Evolutionary conservation across 768 basidiomycete species (phyloP).

Genomic region (Calocybe indica): DNA sequence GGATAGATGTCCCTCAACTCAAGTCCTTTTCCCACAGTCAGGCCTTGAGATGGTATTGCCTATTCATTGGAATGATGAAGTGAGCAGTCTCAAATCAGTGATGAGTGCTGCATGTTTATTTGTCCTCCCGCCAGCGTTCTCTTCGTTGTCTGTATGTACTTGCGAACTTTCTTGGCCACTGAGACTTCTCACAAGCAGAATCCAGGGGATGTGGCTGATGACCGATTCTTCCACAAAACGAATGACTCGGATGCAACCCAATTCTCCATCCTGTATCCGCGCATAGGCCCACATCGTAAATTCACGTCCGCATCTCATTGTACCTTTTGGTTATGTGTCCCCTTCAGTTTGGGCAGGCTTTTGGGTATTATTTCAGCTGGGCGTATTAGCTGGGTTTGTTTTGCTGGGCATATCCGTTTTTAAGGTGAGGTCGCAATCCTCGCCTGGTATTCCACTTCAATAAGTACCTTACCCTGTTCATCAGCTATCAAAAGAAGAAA

Average conservation of each 20-base stretch:
- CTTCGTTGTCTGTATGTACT: conserved; percentile 76
- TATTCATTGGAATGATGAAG: conserved; percentile 86
- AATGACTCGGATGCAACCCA: conserved; percentile 94
- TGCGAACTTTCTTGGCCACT: background rate
- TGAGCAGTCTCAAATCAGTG: conserved; percentile 24
- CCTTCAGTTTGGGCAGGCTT: conserved; percentile 73
- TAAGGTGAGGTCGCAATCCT: conserved; percentile 44
- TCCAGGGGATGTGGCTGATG: conserved; percentile 89
- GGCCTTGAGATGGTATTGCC: conserved; percentile 78
- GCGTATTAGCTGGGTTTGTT: conserved; percentile 69
- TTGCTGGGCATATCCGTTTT: conserved; percentile 80
- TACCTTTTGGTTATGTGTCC: background rate
- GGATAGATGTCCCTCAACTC: background rate
- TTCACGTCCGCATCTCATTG: background rate
- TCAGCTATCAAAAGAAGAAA: conserved; percentile 49
- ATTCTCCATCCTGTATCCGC: conserved; percentile 70
- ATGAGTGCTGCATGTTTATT: background rate
- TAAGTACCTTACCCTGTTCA: background rate
- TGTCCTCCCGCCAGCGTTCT: conserved; percentile 45
- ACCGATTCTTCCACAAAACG: conserved; percentile 89
- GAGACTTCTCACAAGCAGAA: background rate
- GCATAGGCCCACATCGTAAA: conserved; percentile 67
- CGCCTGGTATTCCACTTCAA: conserved; percentile 3
- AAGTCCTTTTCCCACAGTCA: conserved; percentile 35
- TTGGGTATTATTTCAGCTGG: conserved; percentile 79